These are phyloP conservation scores for Calocybe indica DNA, from an alignment of 768 basidiomycete genomes.

Conservation along the genomic window DNA sequence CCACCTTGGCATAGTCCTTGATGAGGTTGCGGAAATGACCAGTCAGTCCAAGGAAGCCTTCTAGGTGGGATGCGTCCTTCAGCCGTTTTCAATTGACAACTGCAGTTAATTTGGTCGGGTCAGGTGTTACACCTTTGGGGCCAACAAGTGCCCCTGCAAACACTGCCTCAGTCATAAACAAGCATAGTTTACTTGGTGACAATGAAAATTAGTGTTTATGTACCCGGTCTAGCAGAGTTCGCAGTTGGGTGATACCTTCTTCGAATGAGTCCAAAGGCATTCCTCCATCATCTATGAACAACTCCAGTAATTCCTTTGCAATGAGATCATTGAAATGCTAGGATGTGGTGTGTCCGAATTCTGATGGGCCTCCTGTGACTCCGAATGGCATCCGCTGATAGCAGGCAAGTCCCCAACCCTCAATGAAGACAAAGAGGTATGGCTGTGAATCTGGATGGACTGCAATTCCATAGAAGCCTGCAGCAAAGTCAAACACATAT, in stretches of 20 bases:
- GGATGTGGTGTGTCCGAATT: conserved; percentile 24
- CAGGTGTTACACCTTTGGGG: conserved; percentile 24
- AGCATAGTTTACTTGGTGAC: conserved; percentile 24
- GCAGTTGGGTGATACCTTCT: conserved; percentile 16
- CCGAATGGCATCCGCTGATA: conserved; percentile 35
- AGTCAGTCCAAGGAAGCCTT: conserved; percentile 28
- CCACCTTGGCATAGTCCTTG: conserved; percentile 24
- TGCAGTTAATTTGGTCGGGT: conserved; percentile 29
- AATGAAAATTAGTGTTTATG: conserved; percentile 25
- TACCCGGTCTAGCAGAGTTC: conserved; percentile 17
- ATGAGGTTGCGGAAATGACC: conserved; percentile 28
- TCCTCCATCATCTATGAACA: conserved; percentile 34
- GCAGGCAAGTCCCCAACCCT: conserved; percentile 28
- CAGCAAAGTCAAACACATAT: conserved; percentile 29
- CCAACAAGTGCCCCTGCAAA: conserved; percentile 30
- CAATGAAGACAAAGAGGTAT: conserved; percentile 29
- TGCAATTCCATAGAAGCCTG: conserved; percentile 25
- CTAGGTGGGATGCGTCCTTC: conserved; percentile 17
- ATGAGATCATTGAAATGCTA: conserved; percentile 17
- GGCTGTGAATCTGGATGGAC: conserved; percentile 14
- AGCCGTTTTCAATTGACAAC: conserved; percentile 29
- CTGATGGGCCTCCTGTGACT: conserved; percentile 29
- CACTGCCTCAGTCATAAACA: conserved; percentile 29
- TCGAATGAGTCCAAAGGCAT: conserved; percentile 24
- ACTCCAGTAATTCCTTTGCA: conserved; percentile 16